Evolutionary conservation across 192 early-diverging fungal genomes (phyloP), one percentile per base, ranked within the genome.

Genomic region (Umbelopsis sp.): DNA sequence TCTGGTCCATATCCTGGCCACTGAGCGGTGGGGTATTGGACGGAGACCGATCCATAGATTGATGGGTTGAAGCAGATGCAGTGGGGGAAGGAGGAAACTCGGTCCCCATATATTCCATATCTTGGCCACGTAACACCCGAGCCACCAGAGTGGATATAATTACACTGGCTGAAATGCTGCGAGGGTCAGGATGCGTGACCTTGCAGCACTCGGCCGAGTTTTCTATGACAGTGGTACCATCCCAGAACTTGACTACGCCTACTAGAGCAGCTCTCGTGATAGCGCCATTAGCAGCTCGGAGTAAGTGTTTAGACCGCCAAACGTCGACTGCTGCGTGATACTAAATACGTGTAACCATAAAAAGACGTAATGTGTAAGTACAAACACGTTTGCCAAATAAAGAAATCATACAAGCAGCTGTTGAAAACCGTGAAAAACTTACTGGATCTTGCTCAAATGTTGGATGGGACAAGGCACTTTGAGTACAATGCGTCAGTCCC

Each of bases 401-500:
- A 41, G 69, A 66, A 48, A 66, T n/a, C 15, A 41, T 23, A 66
- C 12, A 61, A 48, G n/a, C n/a, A 21, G 33, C 33, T 20, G 4
- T 35, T 35, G 30, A 51, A 45, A 47, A 52, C 16, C 9, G 15
- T 41, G 49, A 5, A 30, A 30, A 12, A 67, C 69, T 72, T 73
- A 72, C 76, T 16, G 90, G 90, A 53, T 85, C 81, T 18, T 46
- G 67, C 22, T 66, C 18, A 70, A 86, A 91, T 3, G 74, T 67
- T 1, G 84, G 74, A 53, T 82, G 80, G 1, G 44, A 67, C 2
- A 91, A 49, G 0, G 86, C 85, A 4, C 70, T 72, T 18, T 82
- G 78, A 22, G 83, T 84, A 16, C 85, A 88, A 22, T 47, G 65
- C 2, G 87, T 86, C 16, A 89, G 81, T 7, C 89, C 89, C 21